phyloP scores from a whole-genome alignment of 371 early-diverging fungal genomes.

The Haplosporangium sp. region DNA sequence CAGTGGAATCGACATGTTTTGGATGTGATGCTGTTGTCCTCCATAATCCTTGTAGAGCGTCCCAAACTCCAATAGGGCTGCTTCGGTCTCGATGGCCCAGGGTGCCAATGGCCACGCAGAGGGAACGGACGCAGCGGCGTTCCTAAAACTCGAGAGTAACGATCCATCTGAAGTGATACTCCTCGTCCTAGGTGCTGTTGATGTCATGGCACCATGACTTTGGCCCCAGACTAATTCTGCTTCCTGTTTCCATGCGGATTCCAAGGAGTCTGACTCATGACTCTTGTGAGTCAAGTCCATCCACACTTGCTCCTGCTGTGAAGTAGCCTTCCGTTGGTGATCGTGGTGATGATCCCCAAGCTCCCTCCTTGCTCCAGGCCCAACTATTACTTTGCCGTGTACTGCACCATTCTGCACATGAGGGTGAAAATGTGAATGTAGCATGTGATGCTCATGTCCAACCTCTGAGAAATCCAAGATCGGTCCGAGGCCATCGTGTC shows the following conservation, averaged over 20 bases:
- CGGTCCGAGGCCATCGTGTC: conserved; percentile 45
- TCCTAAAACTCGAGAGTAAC: conserved; percentile 2
- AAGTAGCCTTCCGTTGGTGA: conserved; percentile 18
- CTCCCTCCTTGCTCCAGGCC: conserved; percentile 1
- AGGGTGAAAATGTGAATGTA: no score
- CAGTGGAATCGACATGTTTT: neutral
- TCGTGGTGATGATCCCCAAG: conserved; percentile 8
- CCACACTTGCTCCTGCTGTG: conserved; percentile 47
- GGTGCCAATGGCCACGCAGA: conserved; percentile 36
- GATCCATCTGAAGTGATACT: neutral
- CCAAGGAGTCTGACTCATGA: no score
- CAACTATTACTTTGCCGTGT: neutral
- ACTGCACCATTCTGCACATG: no score
- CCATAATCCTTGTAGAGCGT: conserved; percentile 10
- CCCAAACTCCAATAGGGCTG: conserved; percentile 34
- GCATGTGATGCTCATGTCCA: no score
- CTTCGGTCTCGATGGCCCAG: conserved; percentile 44
- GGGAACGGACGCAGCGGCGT: conserved; percentile 18
- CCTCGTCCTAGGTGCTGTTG: neutral
- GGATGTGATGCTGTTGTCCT: neutral
- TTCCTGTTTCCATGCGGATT: no score
- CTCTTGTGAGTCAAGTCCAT: conserved; percentile 18
- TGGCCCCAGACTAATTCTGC: neutral
- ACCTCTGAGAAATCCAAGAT: conserved; percentile 40
- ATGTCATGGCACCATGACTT: neutral